These are phyloP conservation scores for Tetrahymena thermophila DNA, from an alignment of 73 alveolate genomes.

Conservation along the genomic window DNA sequence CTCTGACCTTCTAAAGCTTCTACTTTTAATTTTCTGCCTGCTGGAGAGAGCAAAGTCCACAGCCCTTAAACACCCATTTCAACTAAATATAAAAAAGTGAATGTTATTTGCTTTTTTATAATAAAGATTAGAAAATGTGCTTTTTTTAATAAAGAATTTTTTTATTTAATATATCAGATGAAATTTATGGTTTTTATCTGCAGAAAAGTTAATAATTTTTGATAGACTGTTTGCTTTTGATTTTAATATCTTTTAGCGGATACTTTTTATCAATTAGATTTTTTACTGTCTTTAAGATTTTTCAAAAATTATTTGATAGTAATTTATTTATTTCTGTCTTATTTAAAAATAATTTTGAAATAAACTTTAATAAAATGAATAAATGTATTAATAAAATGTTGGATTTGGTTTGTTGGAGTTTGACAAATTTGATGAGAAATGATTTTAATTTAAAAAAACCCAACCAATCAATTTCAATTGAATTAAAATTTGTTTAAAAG, in stretches of 20 bases:
- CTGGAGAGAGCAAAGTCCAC: slow-evolving; percentile 64
- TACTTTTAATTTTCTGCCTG: slow-evolving; percentile 60
- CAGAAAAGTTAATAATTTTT: background rate
- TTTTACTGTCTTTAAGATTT: background rate
- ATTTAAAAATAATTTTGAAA: too few species aligned
- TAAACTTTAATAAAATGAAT: too few species aligned
- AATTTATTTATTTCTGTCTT: background rate
- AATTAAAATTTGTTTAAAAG: background rate
- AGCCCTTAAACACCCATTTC: slow-evolving; percentile 73
- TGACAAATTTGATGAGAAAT: background rate
- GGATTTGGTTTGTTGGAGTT: too few species aligned
- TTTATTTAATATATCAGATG: background rate
- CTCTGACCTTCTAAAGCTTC: slow-evolving; percentile 61
- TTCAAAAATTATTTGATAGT: background rate
- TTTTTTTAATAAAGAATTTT: background rate
- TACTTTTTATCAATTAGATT: background rate
- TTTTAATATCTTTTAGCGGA: slow-evolving; percentile 1
- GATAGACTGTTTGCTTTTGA: background rate
- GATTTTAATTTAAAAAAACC: too few species aligned
- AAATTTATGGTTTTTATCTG: background rate
- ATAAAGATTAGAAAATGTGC: background rate
- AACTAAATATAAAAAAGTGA: too few species aligned
- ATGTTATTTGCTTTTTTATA: background rate
- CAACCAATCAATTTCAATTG: background rate
- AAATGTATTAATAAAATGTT: too few species aligned